Base-by-base conservation (phyloP, 2,329 filamentous ascomycete genomes). In the Calonectria henricotiae region DNA sequence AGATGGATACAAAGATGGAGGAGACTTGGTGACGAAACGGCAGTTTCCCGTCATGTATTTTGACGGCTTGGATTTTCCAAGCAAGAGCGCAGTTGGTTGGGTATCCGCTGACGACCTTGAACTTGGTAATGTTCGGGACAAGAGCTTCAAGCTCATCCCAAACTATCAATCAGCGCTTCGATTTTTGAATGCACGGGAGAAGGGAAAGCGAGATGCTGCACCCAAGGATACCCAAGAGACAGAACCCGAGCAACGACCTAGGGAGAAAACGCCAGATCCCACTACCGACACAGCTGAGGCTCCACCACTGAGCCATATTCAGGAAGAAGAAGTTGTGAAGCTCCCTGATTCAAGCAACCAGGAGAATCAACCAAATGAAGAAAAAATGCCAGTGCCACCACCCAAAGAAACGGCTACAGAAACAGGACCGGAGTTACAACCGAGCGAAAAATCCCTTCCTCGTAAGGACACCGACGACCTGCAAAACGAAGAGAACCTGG, bases 21-120 rank as follows among this genome's bases (percentile, higher is more conserved):
- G 44, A 11, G n/a, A 62, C 20, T 27, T 54, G 7, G 54, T 66
- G 8, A 35, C 44, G 2, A 20, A 62, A 37, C 62, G 67, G 6
- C 37, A 69, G 27, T 69, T 69, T 32, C 67, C 67, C 13, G 67
- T 65, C 27, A 69, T 69, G 62, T 69, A 43, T n/a, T 69, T 69
- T 39, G 67, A 69, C 41, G 67, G 55, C n/a, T 11, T 39, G 12
- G 35, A 54, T 4, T 65, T 69, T 61, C 67, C 62, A 1, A 55
- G 37, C 15, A 35, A 30, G 15, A 35, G 62, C 20, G 30, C 41
- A 1, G 67, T 65, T 30, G 55, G 46, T 7, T 69, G 67, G 67
- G 62, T 69, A 13, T 39, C 43, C 23, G 67, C 67, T 1, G 37
- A 51, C 9, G 37, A 64, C 17, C 62, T 64, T 13, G 43, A 63